phyloP scores from a whole-genome alignment of 305 asterid genomes.

The Striga hermonthica region DNA sequence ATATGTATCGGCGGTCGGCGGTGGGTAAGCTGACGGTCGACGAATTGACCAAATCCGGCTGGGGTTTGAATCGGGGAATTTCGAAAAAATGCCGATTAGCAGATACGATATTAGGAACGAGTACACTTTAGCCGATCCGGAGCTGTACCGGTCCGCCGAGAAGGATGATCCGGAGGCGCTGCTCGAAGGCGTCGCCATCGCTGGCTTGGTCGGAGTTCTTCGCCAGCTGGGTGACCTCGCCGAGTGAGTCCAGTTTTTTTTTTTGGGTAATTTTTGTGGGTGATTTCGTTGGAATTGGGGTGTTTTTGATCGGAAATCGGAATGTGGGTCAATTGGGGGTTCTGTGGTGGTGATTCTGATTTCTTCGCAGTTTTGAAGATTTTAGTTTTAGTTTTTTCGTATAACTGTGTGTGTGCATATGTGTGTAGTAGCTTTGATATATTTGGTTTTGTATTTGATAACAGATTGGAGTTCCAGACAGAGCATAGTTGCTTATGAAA shows the following conservation, averaged over 20 bases:
- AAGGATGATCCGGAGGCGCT: conserved; percentile 98
- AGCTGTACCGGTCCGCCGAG: conserved; percentile 74
- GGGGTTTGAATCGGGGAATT: conserved; percentile 38
- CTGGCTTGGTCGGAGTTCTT: conserved; percentile 91
- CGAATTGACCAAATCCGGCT: conserved; percentile 31
- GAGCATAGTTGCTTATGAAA: not conserved
- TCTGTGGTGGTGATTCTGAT: conserved; percentile 22
- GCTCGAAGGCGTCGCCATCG: conserved; percentile 97
- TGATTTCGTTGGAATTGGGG: conserved; percentile 12
- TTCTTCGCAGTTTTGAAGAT: not conserved
- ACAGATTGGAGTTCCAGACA: conserved; percentile 4
- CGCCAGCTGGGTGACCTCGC: conserved; percentile 99
- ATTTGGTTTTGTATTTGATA: not conserved
- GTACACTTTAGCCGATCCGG: conserved; percentile 91
- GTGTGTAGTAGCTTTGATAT: not conserved
- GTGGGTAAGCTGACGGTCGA: conserved; percentile 36
- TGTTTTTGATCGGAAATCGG: not conserved
- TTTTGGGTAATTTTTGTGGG: not conserved
- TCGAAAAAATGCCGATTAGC: conserved; percentile 65
- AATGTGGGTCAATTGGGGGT: conserved; percentile 20
- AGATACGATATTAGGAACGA: conserved; percentile 89
- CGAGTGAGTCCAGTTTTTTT: conserved; percentile 51
- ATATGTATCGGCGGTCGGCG: conserved; percentile 47
- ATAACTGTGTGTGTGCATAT: not conserved
- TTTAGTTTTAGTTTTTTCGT: conserved; percentile 17